Evolutionary conservation across 768 basidiomycete genomes (phyloP), one percentile per base, ranked within the genome.

Genomic region (Lentinula lateritia): DNA sequence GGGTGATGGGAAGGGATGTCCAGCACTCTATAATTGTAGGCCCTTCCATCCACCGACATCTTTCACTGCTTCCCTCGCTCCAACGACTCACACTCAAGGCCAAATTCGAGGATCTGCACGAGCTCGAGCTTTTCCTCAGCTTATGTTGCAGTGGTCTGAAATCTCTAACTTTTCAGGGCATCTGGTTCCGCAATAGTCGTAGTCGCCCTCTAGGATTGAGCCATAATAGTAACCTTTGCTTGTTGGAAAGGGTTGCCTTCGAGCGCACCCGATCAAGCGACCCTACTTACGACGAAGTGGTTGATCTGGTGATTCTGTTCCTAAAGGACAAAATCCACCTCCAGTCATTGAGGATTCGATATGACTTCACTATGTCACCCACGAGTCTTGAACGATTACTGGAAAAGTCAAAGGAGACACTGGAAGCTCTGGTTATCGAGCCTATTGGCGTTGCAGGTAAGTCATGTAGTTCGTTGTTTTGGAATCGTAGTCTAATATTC

Each of bases 351-450:
- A 59, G 46, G 45, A 34, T 59, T 45, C 58, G 58, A 3, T 59
- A 59, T 45, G 58, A 59, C 38, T 59, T 34, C 13, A 59, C 58
- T 10, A 50, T 59, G 48, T 59, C 58, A 28, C 58, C 58, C 10
- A 35, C 43, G 28, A 50, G 43, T 59, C 42, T 59, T 5, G 58
- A 59, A n/a, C 46, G 58, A 20, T 28, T 59, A 12, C 35, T 59
- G 28, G 23, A 59, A 2, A 46, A n/a, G 18, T 46, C 48, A 6
- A 39, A n/a, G 34, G 10, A 36, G 10, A 48, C 58, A 6, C 46
- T 59, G 16, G 45, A 59, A 15, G 23, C 58, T n/a, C 36, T 59
- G 20, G 34, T 50, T 3, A 59, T 59, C 18, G 58, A 59, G 8
- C 58, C 58, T 12, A 59, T 59, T 50, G 58, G 58, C 7, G 48